Conservation (phyloP, 441 rosid species). For the Gossypium gossypioides region DNA sequence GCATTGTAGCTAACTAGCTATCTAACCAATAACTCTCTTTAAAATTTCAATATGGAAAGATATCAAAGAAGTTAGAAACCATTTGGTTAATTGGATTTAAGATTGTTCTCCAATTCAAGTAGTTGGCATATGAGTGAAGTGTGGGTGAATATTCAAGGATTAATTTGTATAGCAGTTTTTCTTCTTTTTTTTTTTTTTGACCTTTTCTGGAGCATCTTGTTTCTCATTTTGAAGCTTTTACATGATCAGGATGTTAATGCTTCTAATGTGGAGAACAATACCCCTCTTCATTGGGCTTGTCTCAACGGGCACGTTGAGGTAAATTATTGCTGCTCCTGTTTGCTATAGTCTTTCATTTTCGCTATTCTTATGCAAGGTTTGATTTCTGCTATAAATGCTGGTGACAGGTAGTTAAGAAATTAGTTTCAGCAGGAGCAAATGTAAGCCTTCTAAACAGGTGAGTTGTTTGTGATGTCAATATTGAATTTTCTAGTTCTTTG, state of each 20-base stretch:
- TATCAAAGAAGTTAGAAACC: neutral
- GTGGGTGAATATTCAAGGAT: neutral
- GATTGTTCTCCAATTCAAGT: neutral
- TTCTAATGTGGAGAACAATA: constrained; percentile 62
- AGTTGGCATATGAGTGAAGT: neutral
- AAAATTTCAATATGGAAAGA: neutral
- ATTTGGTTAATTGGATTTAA: neutral
- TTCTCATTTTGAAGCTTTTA: constrained; percentile 9
- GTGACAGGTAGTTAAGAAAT: constrained; percentile 58
- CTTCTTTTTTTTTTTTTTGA: neutral
- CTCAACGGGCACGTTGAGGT: constrained; percentile 77
- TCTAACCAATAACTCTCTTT: neutral
- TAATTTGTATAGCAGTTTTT: neutral
- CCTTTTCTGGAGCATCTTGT: neutral
- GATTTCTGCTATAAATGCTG: neutral
- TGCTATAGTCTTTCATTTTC: neutral
- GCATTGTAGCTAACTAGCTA: neutral
- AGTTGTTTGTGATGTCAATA: constrained; percentile 3
- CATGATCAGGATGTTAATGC: constrained; percentile 54
- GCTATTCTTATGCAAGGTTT: neutral
- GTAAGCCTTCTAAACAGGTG: constrained; percentile 60
- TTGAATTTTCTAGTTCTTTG: neutral
- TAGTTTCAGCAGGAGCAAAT: constrained; percentile 67
- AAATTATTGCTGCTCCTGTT: constrained; percentile 8
- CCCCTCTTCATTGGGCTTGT: constrained; percentile 89